Evolutionary conservation across 139 green algal genomes (phyloP), one percentile per base, ranked within the genome.

Genomic region (Gonium pectorale): DNA sequence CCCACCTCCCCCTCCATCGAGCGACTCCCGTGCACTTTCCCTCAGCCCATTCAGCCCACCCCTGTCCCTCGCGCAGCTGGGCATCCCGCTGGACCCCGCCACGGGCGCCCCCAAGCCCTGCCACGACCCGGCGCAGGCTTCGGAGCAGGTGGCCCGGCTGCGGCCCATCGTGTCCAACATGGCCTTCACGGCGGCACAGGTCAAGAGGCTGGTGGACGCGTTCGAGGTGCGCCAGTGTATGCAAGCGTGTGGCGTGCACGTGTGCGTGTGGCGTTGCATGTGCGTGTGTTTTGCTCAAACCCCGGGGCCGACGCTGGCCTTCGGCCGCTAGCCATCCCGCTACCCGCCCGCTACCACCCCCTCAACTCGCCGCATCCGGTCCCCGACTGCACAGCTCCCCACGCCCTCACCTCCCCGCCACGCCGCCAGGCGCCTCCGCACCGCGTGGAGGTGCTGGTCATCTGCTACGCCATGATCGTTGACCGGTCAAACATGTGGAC

Each of bases 371-470:
- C n/a, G n/a, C n/a, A n/a, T n/a, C n/a, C n/a, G n/a, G n/a, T n/a
- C n/a, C n/a, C n/a, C n/a, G n/a, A n/a, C n/a, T n/a, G n/a, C n/a
- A n/a, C n/a, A n/a, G n/a, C n/a, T n/a, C n/a, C n/a, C n/a, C n/a
- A n/a, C n/a, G n/a, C n/a, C n/a, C n/a, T n/a, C n/a, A n/a, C n/a
- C n/a, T n/a, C n/a, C n/a, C n/a, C n/a, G n/a, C n/a, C n/a, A n/a
- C 41, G 11, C 67, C n/a, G 41, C n/a, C 84, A 91, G 88, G 79
- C 84, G 17, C 35, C 71, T 3, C 86, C 86, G 5, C 86, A 92
- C 64, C 82, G 89, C 15, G 90, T 95, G 41, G 92, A 95, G 83
- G 89, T 91, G 31, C 72, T 86, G 11, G 87, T 95, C n/a, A 73
- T 86, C 35, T 72, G 86, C 37, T 95, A 87, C 79, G 59, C 77